Conservation (phyloP, 495 filamentous ascomycete species). For the Penicillium manginii region DNA sequence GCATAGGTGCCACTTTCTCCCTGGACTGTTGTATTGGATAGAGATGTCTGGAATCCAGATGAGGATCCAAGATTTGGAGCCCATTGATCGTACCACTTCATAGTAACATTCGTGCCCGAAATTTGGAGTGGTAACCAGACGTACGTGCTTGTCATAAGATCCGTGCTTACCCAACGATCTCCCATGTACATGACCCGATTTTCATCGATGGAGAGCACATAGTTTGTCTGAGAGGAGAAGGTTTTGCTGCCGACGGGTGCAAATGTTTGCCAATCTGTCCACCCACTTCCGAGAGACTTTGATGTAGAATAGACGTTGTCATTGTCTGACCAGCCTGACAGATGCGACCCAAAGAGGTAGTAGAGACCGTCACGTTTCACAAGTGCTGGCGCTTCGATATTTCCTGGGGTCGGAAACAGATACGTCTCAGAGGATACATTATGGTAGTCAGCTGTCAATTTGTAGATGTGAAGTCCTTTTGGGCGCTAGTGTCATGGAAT, state of each 20-base stretch:
- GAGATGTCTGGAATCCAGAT: constrained; percentile 14
- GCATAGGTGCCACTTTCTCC: background rate
- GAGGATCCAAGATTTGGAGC: background rate
- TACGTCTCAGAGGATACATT: constrained; percentile 41
- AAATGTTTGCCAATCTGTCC: constrained; percentile 64
- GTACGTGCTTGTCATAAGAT: constrained; percentile 64
- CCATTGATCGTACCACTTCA: constrained; percentile 6
- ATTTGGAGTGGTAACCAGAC: constrained; percentile 68
- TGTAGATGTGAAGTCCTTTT: constrained; percentile 3
- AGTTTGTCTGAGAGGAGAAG: constrained; percentile 18
- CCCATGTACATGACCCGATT: constrained; percentile 60
- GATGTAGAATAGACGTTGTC: constrained; percentile 60
- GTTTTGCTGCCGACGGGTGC: constrained; percentile 58
- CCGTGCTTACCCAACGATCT: constrained; percentile 63
- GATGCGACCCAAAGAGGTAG: constrained; percentile 55
- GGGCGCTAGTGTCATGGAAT: background rate
- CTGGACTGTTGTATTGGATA: constrained; percentile 1
- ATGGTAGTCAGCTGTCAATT: background rate
- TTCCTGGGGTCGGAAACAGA: constrained; percentile 37
- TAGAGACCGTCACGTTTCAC: constrained; percentile 55
- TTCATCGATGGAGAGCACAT: background rate
- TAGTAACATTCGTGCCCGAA: constrained; percentile 50
- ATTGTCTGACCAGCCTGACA: constrained; percentile 51
- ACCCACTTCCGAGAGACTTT: constrained; percentile 48
- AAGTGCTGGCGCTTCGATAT: constrained; percentile 51